phyloP scores from a whole-genome alignment of 2,329 filamentous ascomycete species.

The Trichoderma koningiopsis region DNA sequence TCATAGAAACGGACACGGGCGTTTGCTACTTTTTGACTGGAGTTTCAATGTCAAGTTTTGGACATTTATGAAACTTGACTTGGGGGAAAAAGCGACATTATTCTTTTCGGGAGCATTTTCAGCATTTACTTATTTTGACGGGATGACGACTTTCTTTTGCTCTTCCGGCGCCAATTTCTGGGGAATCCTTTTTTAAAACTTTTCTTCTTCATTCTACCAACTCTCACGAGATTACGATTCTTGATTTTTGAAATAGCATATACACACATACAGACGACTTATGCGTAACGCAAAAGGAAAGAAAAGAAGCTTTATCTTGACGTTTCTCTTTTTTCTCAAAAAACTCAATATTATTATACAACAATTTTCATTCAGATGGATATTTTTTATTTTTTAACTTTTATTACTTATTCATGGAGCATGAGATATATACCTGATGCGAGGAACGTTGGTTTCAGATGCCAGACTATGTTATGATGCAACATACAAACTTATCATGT shows the following conservation, averaged over 20 bases:
- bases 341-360: not conserved
- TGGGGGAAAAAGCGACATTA: conserved; percentile 6
- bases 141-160: conserved; percentile 9
- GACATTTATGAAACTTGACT: not conserved
- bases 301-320: not conserved
- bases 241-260: not conserved
- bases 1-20: conserved; percentile 21
- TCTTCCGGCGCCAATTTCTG: conserved; percentile 3
- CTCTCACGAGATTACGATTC: conserved; percentile 28
- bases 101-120: not conserved
- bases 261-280: conserved; percentile 10
- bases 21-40: not conserved
- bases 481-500: not conserved
- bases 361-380: not conserved
- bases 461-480: not conserved
- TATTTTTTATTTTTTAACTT: not conserved
- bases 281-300: conserved; percentile 14
- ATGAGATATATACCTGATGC: conserved; percentile 1
- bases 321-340: conserved; percentile 7
- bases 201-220: conserved; percentile 1
- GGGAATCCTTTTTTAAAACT: not conserved
- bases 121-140: conserved; percentile 11
- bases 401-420: not conserved
- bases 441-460: not conserved
- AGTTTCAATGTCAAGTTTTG: not conserved